Evolutionary conservation across 78 protist genomes (phyloP).

Genomic region (Chrysochromulina parva): DNA sequence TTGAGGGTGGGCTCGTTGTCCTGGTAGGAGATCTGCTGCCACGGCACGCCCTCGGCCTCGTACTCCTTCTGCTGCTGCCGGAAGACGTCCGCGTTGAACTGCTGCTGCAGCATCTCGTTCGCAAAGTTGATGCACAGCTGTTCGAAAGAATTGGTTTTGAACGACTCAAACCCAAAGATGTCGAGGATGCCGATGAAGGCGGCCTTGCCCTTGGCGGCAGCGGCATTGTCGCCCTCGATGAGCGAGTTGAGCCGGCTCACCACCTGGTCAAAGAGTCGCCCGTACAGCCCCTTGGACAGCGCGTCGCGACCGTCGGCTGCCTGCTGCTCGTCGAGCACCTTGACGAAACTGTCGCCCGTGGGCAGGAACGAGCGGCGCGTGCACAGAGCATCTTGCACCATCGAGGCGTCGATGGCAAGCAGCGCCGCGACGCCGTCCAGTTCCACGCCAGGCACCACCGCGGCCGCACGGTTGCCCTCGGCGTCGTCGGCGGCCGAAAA

Average conservation of each 20-base stretch:
- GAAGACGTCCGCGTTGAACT: constrained; percentile 85
- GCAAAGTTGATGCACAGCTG: constrained; percentile 85
- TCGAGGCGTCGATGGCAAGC: background rate
- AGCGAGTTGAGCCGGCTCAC: constrained; percentile 47
- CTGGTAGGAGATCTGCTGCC: constrained; percentile 44
- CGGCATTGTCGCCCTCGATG: background rate
- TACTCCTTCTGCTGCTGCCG: constrained; percentile 84
- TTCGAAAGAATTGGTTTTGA: constrained; percentile 72
- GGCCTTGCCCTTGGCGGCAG: background rate
- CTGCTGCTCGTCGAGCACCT: background rate
- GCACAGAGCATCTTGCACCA: background rate
- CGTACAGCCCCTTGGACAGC: constrained; percentile 81
- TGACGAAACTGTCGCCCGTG: no score
- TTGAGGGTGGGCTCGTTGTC: constrained; percentile 17
- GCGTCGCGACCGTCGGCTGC: constrained; percentile 77
- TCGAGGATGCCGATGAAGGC: constrained; percentile 84
- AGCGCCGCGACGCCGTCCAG: background rate
- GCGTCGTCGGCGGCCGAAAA: background rate
- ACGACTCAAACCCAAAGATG: constrained; percentile 85
- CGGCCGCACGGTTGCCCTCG: background rate
- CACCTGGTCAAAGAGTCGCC: constrained; percentile 71
- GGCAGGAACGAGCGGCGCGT: background rate
- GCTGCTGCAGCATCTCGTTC: constrained; percentile 60
- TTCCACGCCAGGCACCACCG: background rate
- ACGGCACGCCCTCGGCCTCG: constrained; percentile 68